Evolutionary conservation across 2,329 filamentous ascomycete species (phyloP).

Genomic region (Albifimbria verrucaria): DNA sequence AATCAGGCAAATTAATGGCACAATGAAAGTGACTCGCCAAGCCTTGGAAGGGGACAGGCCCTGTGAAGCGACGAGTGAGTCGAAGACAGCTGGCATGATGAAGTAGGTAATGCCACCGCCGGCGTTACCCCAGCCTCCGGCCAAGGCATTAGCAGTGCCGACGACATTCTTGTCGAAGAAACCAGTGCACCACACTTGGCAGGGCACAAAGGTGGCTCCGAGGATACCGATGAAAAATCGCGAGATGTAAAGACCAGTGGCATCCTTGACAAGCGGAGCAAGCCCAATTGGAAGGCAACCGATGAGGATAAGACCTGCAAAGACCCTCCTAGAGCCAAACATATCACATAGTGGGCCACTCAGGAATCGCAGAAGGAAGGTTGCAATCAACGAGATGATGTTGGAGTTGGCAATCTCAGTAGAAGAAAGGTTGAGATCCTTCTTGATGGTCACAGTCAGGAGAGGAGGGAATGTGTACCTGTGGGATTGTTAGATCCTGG

Average conservation of each 20-base stretch:
- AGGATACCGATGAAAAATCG: slow-evolving; percentile 81
- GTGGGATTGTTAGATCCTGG: too few species aligned
- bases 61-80: slow-evolving; percentile 62
- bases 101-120: slow-evolving; percentile 93
- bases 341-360: slow-evolving; percentile 83
- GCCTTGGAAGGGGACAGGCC: slow-evolving; percentile 64
- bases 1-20: slow-evolving; percentile 76
- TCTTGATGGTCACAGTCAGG: slow-evolving; percentile 72
- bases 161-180: slow-evolving; percentile 94
- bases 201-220: slow-evolving; percentile 76
- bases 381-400: slow-evolving; percentile 71
- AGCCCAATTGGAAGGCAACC: slow-evolving; percentile 80
- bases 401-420: slow-evolving; percentile 83
- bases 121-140: slow-evolving; percentile 81
- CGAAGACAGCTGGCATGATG: slow-evolving; percentile 86
- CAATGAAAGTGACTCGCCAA: slow-evolving; percentile 82
- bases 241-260: slow-evolving; percentile 61
- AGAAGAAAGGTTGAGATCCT: slow-evolving; percentile 69
- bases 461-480: slow-evolving; percentile 83
- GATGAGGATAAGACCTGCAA: slow-evolving; percentile 70
- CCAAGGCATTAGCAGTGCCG: slow-evolving; percentile 81
- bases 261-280: slow-evolving; percentile 69
- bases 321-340: slow-evolving; percentile 77
- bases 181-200: slow-evolving; percentile 88
- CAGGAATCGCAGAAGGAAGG: slow-evolving; percentile 70